Base-by-base conservation (phyloP, 2,329 filamentous ascomycete genomes). In the Fusarium sp. region DNA sequence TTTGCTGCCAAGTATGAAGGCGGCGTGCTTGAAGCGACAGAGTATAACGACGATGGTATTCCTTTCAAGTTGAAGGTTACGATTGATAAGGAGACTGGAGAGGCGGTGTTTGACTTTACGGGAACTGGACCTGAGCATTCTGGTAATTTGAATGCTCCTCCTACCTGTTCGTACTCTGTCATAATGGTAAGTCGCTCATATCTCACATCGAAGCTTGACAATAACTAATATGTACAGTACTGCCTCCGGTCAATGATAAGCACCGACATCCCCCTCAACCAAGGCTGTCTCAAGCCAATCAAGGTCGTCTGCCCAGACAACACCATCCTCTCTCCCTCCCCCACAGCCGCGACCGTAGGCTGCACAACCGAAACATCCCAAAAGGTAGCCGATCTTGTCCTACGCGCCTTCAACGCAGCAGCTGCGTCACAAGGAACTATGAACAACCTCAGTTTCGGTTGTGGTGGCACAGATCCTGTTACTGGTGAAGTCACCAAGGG, bases 11-110 rank as follows among this genome's bases (percentile, higher is more conserved):
- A 88, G 25, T 93, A 94, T 71, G 85, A 89, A 70, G 91, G 91
- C 4, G 85, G 88, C 61, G 88, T 92, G n/a, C 85, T 97, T 1
- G 86, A 88, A 10, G 92, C 94, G 0, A 84, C 90, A 2, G 93
- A 97, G 74, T 93, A 90, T 81, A 95, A 96, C 90, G 94, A 97
- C 73, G 93, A 97, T 73, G 93, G 93, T 27, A 92, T 88, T 12
- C 92, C 92, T 0, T 95, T 97, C 74, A 84, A 87, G 54, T 85
- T 97, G 9, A 91, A 89, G 66, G 86, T 97, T 13, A 90, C 88
- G 2, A 96, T 97, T 69, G 88, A 95, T 74, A 86, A 87, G 0
- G 85, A 89, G 0, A 90, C 91, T 44, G 93, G 92, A 18, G 91
- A 92, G 66, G 93, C 93, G 0, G 82, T 91, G 0, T 97, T 96